phyloP scores from a whole-genome alignment of 176 grass and related monocot species.

The Aegilops umbellulata region DNA sequence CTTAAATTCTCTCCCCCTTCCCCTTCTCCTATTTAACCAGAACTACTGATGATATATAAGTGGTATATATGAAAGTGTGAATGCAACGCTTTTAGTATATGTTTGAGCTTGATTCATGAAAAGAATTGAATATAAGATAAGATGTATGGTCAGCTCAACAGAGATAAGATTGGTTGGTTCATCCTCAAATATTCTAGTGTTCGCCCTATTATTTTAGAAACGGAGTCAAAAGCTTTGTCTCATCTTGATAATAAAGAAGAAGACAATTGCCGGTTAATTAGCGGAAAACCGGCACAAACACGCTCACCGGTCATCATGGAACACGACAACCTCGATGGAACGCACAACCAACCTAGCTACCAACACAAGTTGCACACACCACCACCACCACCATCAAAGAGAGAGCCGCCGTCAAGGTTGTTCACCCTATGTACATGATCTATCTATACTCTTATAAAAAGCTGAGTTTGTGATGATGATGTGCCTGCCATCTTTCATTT shows the following conservation, averaged over 20 bases:
- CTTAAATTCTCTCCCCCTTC: neutral
- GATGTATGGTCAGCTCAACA: neutral
- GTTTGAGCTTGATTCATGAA: neutral
- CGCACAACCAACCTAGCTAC: no score
- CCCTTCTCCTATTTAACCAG: constrained; percentile 20
- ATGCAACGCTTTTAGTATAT: neutral
- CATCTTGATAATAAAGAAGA: no score
- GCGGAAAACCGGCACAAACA: no score
- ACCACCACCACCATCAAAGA: no score
- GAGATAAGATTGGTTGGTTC: neutral
- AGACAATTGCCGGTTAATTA: no score
- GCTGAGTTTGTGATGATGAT: no score
- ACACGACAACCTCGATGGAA: no score
- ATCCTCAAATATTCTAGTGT: neutral
- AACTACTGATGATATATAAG: constrained; percentile 5
- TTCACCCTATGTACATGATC: neutral
- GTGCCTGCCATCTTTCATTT: no score
- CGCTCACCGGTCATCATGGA: no score
- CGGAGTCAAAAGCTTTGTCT: no score
- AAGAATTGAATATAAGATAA: neutral
- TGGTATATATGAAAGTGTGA: neutral
- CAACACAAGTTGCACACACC: no score
- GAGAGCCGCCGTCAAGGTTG: neutral
- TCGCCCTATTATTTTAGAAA: neutral
- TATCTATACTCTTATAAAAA: no score